Evolutionary conservation across 768 basidiomycete genomes (phyloP).

Genomic region (Lactarius evosmus): DNA sequence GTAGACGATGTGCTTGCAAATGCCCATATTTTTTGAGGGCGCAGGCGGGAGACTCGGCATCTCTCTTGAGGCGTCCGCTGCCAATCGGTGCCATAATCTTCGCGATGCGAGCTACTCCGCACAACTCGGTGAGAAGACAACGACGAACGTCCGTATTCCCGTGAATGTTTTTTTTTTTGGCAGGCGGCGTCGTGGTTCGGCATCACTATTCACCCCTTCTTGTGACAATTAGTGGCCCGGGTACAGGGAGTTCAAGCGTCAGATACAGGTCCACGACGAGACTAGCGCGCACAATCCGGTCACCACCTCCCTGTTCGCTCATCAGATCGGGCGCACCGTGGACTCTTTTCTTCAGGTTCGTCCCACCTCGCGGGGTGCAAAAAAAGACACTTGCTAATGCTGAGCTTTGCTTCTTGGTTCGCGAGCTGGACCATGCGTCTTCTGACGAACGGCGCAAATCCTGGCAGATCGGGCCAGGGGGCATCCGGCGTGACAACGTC

Average conservation of each 20-base stretch:
- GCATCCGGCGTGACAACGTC: background rate
- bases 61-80: background rate
- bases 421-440: background rate
- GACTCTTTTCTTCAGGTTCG: background rate
- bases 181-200: background rate
- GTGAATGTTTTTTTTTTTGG: background rate
- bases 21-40: background rate
- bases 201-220: background rate
- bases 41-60: background rate
- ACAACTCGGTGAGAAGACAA: background rate
- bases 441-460: background rate
- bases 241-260: slow-evolving; percentile 1
- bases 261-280: background rate
- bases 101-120: background rate
- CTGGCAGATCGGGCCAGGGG: background rate
- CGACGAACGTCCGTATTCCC: background rate
- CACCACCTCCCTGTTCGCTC: background rate
- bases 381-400: background rate
- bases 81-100: background rate
- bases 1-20: background rate
- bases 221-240: background rate
- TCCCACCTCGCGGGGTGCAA: background rate
- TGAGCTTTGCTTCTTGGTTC: background rate
- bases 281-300: slow-evolving; percentile 1
- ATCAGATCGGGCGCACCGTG: background rate